Conservation (phyloP, 2,329 filamentous ascomycete genomes). For the Cryphonectria nitschkei region DNA sequence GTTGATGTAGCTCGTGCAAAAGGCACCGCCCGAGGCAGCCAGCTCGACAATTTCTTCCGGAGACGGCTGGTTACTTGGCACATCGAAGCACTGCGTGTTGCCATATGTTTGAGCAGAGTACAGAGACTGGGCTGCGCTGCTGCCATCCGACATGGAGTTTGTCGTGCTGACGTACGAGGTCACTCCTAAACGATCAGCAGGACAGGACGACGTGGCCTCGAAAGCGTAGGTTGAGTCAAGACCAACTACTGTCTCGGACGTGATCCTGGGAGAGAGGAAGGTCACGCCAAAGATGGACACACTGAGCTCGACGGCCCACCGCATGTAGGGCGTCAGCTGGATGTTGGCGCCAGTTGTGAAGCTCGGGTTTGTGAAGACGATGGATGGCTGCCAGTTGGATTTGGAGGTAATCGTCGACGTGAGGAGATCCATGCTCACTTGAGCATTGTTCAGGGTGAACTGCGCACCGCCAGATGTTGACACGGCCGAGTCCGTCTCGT, state of each 20-base stretch:
- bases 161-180: constrained; percentile 14
- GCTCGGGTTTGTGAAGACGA: constrained; percentile 4
- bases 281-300: neutral
- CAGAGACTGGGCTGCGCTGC: neutral
- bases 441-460: neutral
- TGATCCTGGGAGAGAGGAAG: neutral
- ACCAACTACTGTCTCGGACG: constrained; percentile 6
- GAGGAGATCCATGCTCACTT: constrained; percentile 6
- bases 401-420: neutral
- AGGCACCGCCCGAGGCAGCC: neutral
- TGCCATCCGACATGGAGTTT: neutral
- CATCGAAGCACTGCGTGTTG: constrained; percentile 1
- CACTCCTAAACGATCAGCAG: neutral
- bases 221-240: constrained; percentile 2
- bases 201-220: neutral
- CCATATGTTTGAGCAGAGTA: neutral
- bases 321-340: neutral
- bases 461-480: constrained; percentile 2
- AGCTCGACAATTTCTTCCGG: neutral
- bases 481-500: constrained; percentile 3
- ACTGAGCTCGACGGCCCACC: constrained; percentile 1
- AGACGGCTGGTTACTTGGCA: constrained; percentile 7
- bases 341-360: constrained; percentile 7
- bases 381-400: constrained; percentile 12
- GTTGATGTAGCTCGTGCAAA: constrained; percentile 10